Percentiles rank a stretch among this genome's conserved stretches.
Evolutionary conservation across 306 rosid genomes (phyloP).

Genomic region (Cicer judaicum): DNA sequence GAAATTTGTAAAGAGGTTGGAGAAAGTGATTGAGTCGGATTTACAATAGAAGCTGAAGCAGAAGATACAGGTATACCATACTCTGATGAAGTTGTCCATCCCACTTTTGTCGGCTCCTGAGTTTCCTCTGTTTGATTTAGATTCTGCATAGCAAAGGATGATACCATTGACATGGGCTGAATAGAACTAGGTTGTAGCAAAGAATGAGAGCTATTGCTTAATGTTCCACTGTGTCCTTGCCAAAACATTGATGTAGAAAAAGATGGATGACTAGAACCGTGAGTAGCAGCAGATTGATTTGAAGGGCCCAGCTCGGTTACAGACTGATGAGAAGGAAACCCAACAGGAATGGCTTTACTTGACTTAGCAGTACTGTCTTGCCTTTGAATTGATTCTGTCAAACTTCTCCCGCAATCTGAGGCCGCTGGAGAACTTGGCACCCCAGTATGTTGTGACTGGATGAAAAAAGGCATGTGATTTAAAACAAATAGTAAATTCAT

Average conservation of each 20-base stretch:
- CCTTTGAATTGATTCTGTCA: slow-evolving; percentile 53
- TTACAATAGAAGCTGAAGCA: slow-evolving; percentile 46
- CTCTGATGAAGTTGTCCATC: slow-evolving; percentile 48
- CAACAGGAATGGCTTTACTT: slow-evolving; percentile 42
- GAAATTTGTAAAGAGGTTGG: slow-evolving; percentile 44
- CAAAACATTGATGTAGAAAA: slow-evolving; percentile 48
- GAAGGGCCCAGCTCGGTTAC: slow-evolving; percentile 41
- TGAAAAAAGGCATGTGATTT: not conserved
- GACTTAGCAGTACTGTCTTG: slow-evolving; percentile 56
- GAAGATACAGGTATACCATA: slow-evolving; percentile 50
- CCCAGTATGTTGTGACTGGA: too few species aligned
- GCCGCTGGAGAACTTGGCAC: slow-evolving; percentile 38
- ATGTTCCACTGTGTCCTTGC: slow-evolving; percentile 52
- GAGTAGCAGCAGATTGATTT: slow-evolving; percentile 46
- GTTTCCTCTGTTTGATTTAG: slow-evolving; percentile 47
- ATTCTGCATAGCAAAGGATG: slow-evolving; percentile 48
- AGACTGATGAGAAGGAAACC: slow-evolving; percentile 55
- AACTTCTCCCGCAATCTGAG: slow-evolving; percentile 48
- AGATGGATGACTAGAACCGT: slow-evolving; percentile 48
- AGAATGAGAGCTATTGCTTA: slow-evolving; percentile 44
- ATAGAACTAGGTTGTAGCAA: slow-evolving; percentile 45
- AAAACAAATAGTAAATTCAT: slow-evolving; percentile 5
- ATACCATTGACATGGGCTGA: slow-evolving; percentile 46
- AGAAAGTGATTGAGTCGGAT: slow-evolving; percentile 49
- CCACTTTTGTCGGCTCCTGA: slow-evolving; percentile 48